A percentile compares a stretch with the other conserved stretches of the same genome.
phyloP scores from a whole-genome alignment of 2,329 filamentous ascomycete species.

The Metarhizium sp. region DNA sequence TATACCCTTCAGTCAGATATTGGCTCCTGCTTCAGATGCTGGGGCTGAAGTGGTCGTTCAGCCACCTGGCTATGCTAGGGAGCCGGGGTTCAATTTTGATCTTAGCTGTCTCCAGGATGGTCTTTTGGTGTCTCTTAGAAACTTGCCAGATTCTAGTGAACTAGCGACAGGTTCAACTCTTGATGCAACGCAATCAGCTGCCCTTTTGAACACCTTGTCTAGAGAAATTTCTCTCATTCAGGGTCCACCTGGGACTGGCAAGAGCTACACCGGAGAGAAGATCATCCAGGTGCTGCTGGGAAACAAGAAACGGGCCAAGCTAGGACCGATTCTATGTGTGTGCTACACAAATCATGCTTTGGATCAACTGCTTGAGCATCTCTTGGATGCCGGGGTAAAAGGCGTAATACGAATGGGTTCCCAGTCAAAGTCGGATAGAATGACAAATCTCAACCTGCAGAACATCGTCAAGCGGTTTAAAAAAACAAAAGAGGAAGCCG shows the following conservation, averaged over 20 bases:
- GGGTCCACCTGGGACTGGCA: constrained; percentile 63
- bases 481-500: constrained; percentile 30
- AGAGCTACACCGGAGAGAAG: constrained; percentile 50
- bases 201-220: constrained; percentile 43
- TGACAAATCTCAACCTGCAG: constrained; percentile 42
- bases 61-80: constrained; percentile 41
- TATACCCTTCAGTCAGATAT: constrained; percentile 40
- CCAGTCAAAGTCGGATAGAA: constrained; percentile 41
- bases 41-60: constrained; percentile 18
- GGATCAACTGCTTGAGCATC: constrained; percentile 50
- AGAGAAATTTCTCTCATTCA: constrained; percentile 53
- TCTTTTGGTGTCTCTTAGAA: constrained; percentile 13
- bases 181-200: constrained; percentile 40
- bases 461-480: constrained; percentile 19
- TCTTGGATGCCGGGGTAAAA: constrained; percentile 35
- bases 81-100: constrained; percentile 39
- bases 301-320: constrained; percentile 24
- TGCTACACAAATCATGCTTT: constrained; percentile 43
- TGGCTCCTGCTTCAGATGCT: constrained; percentile 23
- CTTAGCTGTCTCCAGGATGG: constrained; percentile 23
- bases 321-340: constrained; percentile 43
- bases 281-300: constrained; percentile 46
- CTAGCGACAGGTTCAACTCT: constrained; percentile 32
- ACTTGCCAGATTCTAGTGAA: constrained; percentile 9
- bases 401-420: constrained; percentile 54